These are phyloP conservation scores for Massarina eburnea DNA, from an alignment of 2,329 filamentous ascomycete species.

Conservation along the genomic window DNA sequence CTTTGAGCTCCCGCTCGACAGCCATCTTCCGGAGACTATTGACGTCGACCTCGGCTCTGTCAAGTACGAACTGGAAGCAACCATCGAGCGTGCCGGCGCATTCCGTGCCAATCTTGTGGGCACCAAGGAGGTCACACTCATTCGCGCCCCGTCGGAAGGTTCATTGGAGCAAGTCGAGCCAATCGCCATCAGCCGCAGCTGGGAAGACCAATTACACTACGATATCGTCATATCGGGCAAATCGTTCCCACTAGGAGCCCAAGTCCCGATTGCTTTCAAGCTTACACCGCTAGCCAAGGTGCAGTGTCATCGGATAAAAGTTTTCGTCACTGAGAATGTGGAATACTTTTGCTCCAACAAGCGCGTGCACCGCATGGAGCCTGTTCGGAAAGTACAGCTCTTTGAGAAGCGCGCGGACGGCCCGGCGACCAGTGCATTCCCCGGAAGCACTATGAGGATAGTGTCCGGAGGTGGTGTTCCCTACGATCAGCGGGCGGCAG, in stretches of 20 bases:
- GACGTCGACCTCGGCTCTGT: slow-evolving; percentile 84
- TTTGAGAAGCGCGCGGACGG: slow-evolving; percentile 87
- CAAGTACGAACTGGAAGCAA: slow-evolving; percentile 83
- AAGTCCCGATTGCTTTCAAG: slow-evolving; percentile 92
- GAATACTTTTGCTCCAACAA: slow-evolving; percentile 90
- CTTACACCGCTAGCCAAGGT: slow-evolving; percentile 91
- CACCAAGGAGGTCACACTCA: slow-evolving; percentile 77
- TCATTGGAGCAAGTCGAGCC: slow-evolving; percentile 90
- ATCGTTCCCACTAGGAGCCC: slow-evolving; percentile 84
- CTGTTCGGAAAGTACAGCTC: slow-evolving; percentile 78
- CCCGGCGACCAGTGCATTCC: slow-evolving; percentile 70
- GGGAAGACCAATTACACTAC: slow-evolving; percentile 94
- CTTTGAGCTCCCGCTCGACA: slow-evolving; percentile 83
- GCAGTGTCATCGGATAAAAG: slow-evolving; percentile 88
- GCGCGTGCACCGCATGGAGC: slow-evolving; percentile 80
- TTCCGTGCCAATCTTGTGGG: slow-evolving; percentile 88
- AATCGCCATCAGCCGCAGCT: slow-evolving; percentile 88
- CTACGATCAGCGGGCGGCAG: slow-evolving; percentile 60
- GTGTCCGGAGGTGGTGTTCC: slow-evolving; percentile 79
- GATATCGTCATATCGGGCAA: slow-evolving; percentile 96
- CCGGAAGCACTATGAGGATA: slow-evolving; percentile 74
- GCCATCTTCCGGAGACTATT: slow-evolving; percentile 77
- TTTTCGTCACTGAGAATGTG: slow-evolving; percentile 85
- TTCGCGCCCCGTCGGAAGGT: slow-evolving; percentile 82
- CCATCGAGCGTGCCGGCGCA: slow-evolving; percentile 81